A percentile compares a stretch with the other conserved stretches of the same genome.
Conservation (phyloP, 164 flowering plant species). For the Nymphaea colorata region DNA sequence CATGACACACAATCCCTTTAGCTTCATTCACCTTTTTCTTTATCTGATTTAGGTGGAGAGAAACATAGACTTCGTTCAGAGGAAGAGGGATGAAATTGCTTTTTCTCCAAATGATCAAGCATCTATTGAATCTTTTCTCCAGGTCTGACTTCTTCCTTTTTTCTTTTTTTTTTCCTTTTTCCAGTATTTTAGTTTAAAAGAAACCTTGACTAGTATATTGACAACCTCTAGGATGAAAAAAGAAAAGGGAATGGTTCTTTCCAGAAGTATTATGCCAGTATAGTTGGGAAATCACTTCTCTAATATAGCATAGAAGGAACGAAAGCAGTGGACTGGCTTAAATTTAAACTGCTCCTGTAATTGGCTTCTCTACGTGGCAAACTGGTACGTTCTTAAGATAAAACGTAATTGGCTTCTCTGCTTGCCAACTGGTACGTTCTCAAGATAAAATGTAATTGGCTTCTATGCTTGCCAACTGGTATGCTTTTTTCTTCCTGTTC, state of each 20-base stretch:
- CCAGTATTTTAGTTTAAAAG: neutral
- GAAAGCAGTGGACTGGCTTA: neutral
- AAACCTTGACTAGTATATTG: no score
- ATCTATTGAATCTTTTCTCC: constrained; percentile 66
- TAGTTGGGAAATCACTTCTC: neutral
- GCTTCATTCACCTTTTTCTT: neutral
- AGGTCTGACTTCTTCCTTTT: constrained; percentile 31
- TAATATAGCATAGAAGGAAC: neutral
- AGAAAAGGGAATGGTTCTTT: neutral
- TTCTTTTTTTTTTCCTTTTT: neutral
- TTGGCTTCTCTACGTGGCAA: no score
- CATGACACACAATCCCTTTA: no score
- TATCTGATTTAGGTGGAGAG: constrained; percentile 50
- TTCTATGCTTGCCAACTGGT: no score
- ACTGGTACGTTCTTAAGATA: no score
- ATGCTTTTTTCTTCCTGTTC: no score
- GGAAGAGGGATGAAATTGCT: constrained; percentile 67
- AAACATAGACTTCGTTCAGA: constrained; percentile 66
- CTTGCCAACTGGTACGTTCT: no score
- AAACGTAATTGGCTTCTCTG: no score
- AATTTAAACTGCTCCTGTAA: no score
- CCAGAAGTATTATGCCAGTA: neutral
- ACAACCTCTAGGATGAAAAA: neutral
- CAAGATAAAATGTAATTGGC: no score
- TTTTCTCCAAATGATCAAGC: constrained; percentile 80